phyloP scores from a whole-genome alignment of 176 grass and related monocot genomes.

The Musa troglodytarum region DNA sequence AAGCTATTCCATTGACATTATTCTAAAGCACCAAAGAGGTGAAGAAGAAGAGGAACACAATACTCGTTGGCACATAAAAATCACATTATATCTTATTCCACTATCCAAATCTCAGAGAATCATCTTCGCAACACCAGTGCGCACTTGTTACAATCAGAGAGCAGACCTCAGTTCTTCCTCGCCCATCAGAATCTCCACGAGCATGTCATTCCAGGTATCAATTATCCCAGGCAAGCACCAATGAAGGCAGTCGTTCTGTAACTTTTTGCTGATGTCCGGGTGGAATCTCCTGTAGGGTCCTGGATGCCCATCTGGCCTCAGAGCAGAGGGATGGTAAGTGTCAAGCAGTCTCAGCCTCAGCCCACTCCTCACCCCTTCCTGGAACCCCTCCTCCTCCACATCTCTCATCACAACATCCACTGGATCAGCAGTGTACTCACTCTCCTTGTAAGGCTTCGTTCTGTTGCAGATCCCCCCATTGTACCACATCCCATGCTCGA shows the following conservation, averaged over 20 bases:
- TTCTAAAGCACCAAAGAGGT: too few relatives aligned
- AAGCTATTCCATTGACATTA: too few relatives aligned
- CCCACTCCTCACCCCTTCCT: slow-evolving; percentile 6
- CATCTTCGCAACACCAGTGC: too few relatives aligned
- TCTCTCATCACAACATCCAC: slow-evolving; percentile 41
- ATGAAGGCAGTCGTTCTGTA: not conserved
- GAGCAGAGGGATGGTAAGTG: slow-evolving; percentile 43
- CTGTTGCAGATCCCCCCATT: slow-evolving; percentile 45
- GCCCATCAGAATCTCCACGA: slow-evolving; percentile 53
- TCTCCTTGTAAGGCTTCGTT: slow-evolving; percentile 46
- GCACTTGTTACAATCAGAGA: too few relatives aligned
- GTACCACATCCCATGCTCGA: slow-evolving; percentile 68
- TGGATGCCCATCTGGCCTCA: slow-evolving; percentile 66
- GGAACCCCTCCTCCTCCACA: slow-evolving; percentile 16
- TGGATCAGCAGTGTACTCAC: slow-evolving; percentile 39
- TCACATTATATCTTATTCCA: too few relatives aligned
- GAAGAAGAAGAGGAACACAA: too few relatives aligned
- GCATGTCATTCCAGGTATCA: slow-evolving; percentile 69
- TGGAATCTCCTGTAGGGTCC: slow-evolving; percentile 38
- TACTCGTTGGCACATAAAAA: too few relatives aligned
- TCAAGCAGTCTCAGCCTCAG: slow-evolving; percentile 48
- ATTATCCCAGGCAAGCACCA: not conserved
- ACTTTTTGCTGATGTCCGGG: not conserved
- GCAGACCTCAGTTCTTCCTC: not conserved
- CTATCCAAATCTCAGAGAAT: too few relatives aligned